Evolutionary conservation across 225 moss, liverwort and hornwort genomes (phyloP).

Genomic region (Antitrichia curtipendula): DNA sequence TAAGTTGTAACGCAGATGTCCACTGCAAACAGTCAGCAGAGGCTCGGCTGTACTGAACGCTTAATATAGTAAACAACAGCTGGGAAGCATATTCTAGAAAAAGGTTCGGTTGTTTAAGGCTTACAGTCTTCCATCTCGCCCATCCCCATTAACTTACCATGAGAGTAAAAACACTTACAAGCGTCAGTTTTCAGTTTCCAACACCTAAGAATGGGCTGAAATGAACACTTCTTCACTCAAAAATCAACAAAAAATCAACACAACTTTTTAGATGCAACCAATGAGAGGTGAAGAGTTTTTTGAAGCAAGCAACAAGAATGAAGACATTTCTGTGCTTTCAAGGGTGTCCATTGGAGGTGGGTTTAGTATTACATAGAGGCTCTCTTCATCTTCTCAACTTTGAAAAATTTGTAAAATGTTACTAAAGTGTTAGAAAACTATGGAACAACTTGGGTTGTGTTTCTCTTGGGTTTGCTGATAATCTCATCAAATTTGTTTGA

Average conservation of each 20-base stretch:
- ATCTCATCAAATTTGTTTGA: not conserved
- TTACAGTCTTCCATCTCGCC: not conserved
- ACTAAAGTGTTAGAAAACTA: fast-evolving
- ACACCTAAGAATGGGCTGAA: not conserved
- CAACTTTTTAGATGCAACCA: not conserved
- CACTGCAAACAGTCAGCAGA: not conserved
- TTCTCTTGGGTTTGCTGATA: not conserved
- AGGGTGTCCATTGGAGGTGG: not conserved
- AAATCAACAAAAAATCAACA: no score
- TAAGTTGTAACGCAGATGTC: not conserved
- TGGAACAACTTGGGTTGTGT: fast-evolving
- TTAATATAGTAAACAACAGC: not conserved
- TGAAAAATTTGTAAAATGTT: not conserved
- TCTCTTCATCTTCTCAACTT: not conserved
- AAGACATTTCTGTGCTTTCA: not conserved
- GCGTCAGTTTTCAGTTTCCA: fast-evolving
- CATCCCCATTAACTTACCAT: not conserved
- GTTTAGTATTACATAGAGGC: fast-evolving
- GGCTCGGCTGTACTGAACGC: not conserved
- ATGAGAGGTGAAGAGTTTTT: not conserved
- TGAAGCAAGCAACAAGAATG: not conserved
- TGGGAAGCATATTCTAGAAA: not conserved
- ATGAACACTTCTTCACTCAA: not conserved
- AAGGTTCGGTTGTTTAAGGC: not conserved
- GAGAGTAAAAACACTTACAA: not conserved